Conservation (phyloP, 1,139 yeast species). For the Taiozyma sp. region DNA sequence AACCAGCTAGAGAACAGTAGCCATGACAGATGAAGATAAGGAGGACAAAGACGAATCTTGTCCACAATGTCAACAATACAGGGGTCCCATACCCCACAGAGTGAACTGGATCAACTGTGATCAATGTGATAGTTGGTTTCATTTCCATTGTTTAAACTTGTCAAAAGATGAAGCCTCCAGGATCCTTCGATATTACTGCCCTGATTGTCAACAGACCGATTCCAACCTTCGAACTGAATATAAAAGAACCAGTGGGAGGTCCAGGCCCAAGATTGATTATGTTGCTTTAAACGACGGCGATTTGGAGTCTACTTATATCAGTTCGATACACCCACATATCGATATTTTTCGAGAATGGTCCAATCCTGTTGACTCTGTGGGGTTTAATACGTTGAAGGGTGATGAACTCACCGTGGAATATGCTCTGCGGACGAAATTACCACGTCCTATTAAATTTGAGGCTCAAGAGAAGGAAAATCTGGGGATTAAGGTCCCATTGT, state of each 20-base stretch:
- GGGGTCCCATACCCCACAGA: conserved; percentile 6
- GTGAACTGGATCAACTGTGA: conserved; percentile 61
- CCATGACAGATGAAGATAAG: not conserved
- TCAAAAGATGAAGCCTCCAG: conserved; percentile 33
- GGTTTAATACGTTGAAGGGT: conserved; percentile 26
- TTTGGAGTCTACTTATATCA: conserved; percentile 41
- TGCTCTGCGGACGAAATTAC: conserved; percentile 30
- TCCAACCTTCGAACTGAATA: conserved; percentile 48
- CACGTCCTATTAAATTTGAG: conserved; percentile 35
- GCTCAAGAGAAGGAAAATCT: conserved; percentile 30
- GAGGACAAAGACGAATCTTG: conserved; percentile 6
- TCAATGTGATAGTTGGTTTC: conserved; percentile 59
- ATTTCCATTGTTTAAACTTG: conserved; percentile 45
- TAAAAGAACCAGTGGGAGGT: conserved; percentile 54
- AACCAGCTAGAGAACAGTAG: not conserved
- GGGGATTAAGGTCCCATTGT: conserved; percentile 39
- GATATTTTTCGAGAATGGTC: conserved; percentile 23
- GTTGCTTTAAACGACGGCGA: conserved; percentile 79
- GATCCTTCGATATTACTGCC: conserved; percentile 55
- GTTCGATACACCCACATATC: conserved; percentile 62
- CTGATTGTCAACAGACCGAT: conserved; percentile 33
- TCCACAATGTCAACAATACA: conserved; percentile 7
- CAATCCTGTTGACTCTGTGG: not conserved
- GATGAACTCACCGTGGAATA: conserved; percentile 34
- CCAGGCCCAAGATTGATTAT: conserved; percentile 59